phyloP scores from a whole-genome alignment of 495 filamentous ascomycete species.

The Pyrenula aspistea region DNA sequence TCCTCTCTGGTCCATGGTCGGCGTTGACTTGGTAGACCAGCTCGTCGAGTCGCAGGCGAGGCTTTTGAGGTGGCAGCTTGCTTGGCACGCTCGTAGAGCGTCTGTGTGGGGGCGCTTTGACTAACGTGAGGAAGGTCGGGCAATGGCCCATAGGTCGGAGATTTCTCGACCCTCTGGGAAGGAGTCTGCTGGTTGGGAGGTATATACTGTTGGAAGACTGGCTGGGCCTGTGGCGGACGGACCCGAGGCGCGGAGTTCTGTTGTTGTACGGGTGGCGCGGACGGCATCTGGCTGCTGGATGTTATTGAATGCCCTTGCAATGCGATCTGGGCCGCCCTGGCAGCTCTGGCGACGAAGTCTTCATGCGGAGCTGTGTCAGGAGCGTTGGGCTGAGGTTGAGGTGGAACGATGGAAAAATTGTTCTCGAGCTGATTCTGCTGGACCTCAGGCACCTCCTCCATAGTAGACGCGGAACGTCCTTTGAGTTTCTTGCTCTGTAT shows the following conservation, averaged over 20 bases:
- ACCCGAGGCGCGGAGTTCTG: conserved; percentile 8
- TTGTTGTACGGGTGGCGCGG: conserved; percentile 19
- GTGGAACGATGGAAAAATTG: conserved; percentile 28
- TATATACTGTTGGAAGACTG: conserved; percentile 30
- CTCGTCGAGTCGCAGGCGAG: conserved; percentile 58
- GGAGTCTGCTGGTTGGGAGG: conserved; percentile 25
- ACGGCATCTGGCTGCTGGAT: conserved; percentile 27
- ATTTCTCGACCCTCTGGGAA: conserved; percentile 18
- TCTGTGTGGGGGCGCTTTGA: conserved; percentile 65
- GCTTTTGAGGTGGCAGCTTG: conserved; percentile 72
- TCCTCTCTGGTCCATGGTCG: conserved; percentile 85
- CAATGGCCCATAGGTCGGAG: conserved; percentile 33
- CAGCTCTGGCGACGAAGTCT: conserved; percentile 39
- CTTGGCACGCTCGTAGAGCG: conserved; percentile 71
- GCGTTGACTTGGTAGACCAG: conserved; percentile 71
- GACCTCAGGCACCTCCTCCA: conserved; percentile 26
- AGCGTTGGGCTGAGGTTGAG: conserved; percentile 26
- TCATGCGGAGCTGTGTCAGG: conserved; percentile 36
- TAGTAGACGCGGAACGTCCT: conserved; percentile 30
- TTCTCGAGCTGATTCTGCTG: conserved; percentile 29
- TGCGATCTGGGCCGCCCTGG: conserved; percentile 40
- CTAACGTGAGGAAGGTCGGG: conserved; percentile 46
- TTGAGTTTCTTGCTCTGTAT: conserved; percentile 30
- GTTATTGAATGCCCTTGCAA: conserved; percentile 34
- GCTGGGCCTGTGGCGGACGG: conserved; percentile 17